Evolutionary conservation across 352 stramenopile species (phyloP).

Genomic region (Globisporangium canariense): DNA sequence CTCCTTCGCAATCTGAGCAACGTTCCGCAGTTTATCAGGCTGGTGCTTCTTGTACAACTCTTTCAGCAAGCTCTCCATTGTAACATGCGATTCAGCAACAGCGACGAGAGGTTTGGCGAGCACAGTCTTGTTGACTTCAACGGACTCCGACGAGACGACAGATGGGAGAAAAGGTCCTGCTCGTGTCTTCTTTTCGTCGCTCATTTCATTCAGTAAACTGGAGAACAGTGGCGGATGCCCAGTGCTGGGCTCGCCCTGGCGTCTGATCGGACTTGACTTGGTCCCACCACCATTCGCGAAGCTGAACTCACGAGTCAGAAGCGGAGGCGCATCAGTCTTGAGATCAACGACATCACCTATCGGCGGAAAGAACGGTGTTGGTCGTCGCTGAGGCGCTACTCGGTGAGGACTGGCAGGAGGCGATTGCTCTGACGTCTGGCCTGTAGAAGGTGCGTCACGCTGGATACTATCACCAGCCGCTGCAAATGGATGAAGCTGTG

Average conservation of each 20-base stretch:
- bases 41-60: conserved; percentile 79
- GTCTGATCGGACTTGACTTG: conserved; percentile 12
- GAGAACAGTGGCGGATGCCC: neutral
- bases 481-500: neutral
- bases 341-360: neutral
- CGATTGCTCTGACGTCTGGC: neutral
- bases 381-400: conserved; percentile 8
- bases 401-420: neutral
- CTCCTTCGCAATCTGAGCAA: conserved; percentile 43
- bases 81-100: conserved; percentile 18
- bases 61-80: conserved; percentile 49
- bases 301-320: neutral
- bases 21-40: conserved; percentile 70
- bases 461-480: neutral
- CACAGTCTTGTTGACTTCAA: neutral
- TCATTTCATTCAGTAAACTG: neutral
- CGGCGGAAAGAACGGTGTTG: neutral
- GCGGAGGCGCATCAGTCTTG: neutral
- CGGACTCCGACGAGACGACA: neutral
- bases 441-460: neutral
- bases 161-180: no score
- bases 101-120: neutral
- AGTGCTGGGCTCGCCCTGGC: conserved; percentile 10
- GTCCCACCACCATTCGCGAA: neutral
- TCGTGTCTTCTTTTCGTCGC: neutral